Conservation (phyloP, 305 asterid genomes). For the Coffea humblotiana region DNA sequence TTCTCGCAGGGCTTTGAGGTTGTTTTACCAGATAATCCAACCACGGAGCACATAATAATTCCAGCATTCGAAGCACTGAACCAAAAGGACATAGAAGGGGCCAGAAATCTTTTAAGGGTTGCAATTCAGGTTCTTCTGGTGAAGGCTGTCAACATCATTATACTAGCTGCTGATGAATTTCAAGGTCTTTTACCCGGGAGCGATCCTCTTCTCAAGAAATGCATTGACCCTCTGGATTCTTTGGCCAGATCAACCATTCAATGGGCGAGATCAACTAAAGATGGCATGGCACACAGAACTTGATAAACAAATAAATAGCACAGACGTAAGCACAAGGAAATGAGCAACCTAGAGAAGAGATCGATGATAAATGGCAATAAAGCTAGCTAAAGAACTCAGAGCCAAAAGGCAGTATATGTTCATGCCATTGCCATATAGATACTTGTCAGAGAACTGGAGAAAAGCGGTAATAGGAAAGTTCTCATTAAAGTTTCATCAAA, state of each 20-base stretch:
- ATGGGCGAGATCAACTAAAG: slow-evolving; percentile 20
- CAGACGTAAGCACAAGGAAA: neutral
- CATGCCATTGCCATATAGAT: neutral
- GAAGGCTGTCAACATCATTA: slow-evolving; percentile 27
- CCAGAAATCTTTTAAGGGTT: slow-evolving; percentile 28
- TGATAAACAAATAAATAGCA: neutral
- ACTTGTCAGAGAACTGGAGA: neutral
- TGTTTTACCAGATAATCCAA: slow-evolving; percentile 32
- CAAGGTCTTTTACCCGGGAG: slow-evolving; percentile 27
- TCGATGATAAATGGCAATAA: neutral
- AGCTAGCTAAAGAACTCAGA: neutral
- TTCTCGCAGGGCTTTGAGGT: slow-evolving; percentile 27
- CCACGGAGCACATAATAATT: slow-evolving; percentile 25
- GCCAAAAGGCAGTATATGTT: too few species aligned
- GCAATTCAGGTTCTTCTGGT: slow-evolving; percentile 31
- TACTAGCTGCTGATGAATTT: slow-evolving; percentile 24
- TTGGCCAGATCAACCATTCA: slow-evolving; percentile 30
- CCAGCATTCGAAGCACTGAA: slow-evolving; percentile 28
- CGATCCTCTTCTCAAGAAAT: slow-evolving; percentile 33
- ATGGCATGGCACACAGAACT: neutral
- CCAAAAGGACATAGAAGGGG: slow-evolving; percentile 30
- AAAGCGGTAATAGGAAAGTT: too few species aligned
- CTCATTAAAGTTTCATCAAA: too few species aligned
- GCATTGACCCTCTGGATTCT: slow-evolving; percentile 32
- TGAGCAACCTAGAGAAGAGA: neutral